Percentiles rank a stretch among this genome's conserved stretches.
Evolutionary conservation across 2,329 filamentous ascomycete species (phyloP).

Genomic region (Nemania abortiva): DNA sequence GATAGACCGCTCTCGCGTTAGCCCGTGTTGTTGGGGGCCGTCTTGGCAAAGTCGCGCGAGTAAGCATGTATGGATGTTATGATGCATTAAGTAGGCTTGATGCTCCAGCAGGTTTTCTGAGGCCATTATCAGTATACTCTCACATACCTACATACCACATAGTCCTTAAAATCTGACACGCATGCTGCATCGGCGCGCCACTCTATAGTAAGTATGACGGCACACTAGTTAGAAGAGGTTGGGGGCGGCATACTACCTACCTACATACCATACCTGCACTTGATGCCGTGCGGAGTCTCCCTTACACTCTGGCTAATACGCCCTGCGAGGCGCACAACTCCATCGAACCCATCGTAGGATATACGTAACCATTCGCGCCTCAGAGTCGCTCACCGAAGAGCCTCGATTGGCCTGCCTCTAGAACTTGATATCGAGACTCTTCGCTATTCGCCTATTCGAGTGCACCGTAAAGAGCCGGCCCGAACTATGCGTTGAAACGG

Average conservation of each 20-base stretch:
- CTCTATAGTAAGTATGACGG: neutral
- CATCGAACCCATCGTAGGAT: neutral
- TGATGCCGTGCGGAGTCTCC: neutral
- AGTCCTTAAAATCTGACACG: conserved; percentile 16
- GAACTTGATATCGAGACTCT: neutral
- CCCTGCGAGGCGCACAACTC: neutral
- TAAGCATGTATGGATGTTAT: conserved; percentile 3
- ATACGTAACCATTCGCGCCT: neutral
- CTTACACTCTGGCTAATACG: neutral
- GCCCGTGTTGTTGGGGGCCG: conserved; percentile 20
- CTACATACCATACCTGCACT: neutral
- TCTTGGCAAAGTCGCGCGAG: conserved; percentile 1
- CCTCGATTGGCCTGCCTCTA: conserved; percentile 2
- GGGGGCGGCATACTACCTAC: neutral
- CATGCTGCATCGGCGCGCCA: conserved; percentile 1
- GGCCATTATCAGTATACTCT: neutral
- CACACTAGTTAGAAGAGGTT: neutral
- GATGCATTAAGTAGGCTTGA: conserved; percentile 3
- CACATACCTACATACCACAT: neutral
- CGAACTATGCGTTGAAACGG: neutral
- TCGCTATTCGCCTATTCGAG: neutral
- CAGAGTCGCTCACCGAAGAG: neutral
- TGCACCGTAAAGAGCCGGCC: neutral
- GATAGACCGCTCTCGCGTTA: neutral
- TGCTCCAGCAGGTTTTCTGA: conserved; percentile 2